A percentile compares a stretch with the other conserved stretches of the same genome.
These are phyloP conservation scores for Coniochaeta sp. DNA, from an alignment of 2,329 filamentous ascomycete genomes.

Conservation along the genomic window DNA sequence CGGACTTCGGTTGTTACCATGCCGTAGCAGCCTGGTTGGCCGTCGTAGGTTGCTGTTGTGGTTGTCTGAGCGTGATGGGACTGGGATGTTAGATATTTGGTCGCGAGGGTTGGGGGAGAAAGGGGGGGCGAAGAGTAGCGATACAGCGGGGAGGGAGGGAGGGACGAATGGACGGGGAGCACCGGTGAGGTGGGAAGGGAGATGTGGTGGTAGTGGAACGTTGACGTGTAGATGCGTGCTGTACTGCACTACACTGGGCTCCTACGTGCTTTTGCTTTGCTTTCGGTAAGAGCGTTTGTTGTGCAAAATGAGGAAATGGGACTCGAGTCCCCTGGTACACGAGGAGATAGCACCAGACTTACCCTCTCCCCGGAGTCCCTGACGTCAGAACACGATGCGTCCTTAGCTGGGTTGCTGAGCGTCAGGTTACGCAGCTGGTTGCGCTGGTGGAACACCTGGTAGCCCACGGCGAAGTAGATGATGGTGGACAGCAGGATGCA, in stretches of 20 bases:
- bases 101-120: too few species aligned
- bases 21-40: constrained; percentile 32
- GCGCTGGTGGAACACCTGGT: constrained; percentile 51
- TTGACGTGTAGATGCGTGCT: background rate
- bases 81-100: background rate
- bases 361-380: constrained; percentile 27
- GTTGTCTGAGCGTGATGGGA: constrained; percentile 7
- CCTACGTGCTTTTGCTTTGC: too few species aligned
- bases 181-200: background rate
- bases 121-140: too few species aligned
- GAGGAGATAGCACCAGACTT: constrained; percentile 5
- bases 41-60: too few species aligned
- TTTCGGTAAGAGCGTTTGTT: background rate
- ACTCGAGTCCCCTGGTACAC: background rate
- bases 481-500: constrained; percentile 48
- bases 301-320: background rate
- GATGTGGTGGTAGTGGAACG: background rate
- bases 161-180: background rate
- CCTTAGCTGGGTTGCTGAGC: constrained; percentile 32
- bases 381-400: constrained; percentile 19
- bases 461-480: constrained; percentile 52
- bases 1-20: constrained; percentile 48
- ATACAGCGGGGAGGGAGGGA: background rate
- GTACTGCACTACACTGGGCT: background rate
- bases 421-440: constrained; percentile 49